Percentiles rank a stretch among this genome's conserved stretches.
Conservation (phyloP, 192 early-diverging fungal genomes). For the Backusella psychrophila region DNA sequence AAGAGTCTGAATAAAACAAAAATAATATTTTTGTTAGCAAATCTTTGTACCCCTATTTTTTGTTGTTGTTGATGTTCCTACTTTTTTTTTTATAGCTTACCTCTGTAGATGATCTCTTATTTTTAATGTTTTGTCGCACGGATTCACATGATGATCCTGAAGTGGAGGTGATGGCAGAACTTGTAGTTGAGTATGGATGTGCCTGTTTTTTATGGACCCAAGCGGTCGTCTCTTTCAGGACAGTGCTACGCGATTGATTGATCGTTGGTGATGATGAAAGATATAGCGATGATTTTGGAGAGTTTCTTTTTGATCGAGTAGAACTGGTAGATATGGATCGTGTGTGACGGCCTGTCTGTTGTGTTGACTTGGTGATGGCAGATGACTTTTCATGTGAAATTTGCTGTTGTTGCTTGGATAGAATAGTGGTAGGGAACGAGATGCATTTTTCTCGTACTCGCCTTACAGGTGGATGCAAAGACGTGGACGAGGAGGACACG, state of each 20-base stretch:
- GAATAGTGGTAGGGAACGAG: background rate
- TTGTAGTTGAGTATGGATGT: background rate
- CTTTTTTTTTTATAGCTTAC: background rate
- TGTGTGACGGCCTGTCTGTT: background rate
- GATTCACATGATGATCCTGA: conserved; percentile 2
- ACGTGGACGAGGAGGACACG: background rate
- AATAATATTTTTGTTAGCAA: background rate
- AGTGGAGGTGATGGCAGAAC: background rate
- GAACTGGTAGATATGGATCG: background rate
- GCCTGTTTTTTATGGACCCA: background rate
- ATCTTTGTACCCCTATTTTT: background rate
- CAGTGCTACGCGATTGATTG: background rate
- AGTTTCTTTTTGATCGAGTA: background rate
- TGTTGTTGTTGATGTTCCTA: background rate
- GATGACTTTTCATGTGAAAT: background rate
- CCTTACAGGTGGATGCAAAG: background rate
- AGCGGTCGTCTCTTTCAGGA: background rate
- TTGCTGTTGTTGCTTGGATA: background rate
- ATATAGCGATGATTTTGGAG: background rate
- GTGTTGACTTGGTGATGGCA: background rate
- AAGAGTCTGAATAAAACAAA: background rate
- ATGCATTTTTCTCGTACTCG: background rate
- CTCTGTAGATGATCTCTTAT: background rate
- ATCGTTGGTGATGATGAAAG: background rate
- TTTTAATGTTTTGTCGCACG: background rate